A percentile compares a stretch with the other conserved stretches of the same genome.
These are phyloP conservation scores for Noccaea bulbosa DNA, from an alignment of 345 rosid species.

Conservation along the genomic window DNA sequence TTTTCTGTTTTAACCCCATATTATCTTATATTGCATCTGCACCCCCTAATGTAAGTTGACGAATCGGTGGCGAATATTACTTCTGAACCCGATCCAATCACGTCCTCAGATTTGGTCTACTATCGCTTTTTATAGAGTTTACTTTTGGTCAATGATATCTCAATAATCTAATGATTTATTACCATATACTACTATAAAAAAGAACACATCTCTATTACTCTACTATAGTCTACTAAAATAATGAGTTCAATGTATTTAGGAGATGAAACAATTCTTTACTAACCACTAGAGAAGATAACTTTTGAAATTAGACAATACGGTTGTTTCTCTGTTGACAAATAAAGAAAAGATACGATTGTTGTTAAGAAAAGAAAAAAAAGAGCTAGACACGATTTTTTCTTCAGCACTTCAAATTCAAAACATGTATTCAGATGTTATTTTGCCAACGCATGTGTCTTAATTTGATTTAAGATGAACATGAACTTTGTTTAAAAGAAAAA, in stretches of 20 bases:
- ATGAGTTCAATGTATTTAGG: neutral
- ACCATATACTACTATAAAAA: neutral
- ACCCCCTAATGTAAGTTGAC: conserved; percentile 16
- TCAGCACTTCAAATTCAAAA: neutral
- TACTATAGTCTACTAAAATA: neutral
- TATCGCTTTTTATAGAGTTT: conserved; percentile 10
- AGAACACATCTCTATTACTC: neutral
- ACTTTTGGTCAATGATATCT: conserved; percentile 24
- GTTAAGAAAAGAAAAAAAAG: neutral
- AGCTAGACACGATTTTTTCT: neutral
- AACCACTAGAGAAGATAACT: neutral
- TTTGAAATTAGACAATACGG: neutral
- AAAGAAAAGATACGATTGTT: neutral
- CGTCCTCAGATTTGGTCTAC: conserved; percentile 34
- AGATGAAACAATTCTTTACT: neutral
- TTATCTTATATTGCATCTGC: neutral
- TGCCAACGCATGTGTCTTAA: neutral
- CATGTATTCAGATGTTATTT: neutral
- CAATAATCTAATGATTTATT: neutral
- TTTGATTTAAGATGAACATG: neutral
- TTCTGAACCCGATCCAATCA: conserved; percentile 27
- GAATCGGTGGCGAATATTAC: conserved; percentile 14
- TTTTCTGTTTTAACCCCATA: neutral
- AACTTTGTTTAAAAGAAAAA: neutral
- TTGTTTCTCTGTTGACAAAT: no score